These are phyloP conservation scores for Cornus controversa DNA, from an alignment of 148 eudicot genomes.

Conservation along the genomic window DNA sequence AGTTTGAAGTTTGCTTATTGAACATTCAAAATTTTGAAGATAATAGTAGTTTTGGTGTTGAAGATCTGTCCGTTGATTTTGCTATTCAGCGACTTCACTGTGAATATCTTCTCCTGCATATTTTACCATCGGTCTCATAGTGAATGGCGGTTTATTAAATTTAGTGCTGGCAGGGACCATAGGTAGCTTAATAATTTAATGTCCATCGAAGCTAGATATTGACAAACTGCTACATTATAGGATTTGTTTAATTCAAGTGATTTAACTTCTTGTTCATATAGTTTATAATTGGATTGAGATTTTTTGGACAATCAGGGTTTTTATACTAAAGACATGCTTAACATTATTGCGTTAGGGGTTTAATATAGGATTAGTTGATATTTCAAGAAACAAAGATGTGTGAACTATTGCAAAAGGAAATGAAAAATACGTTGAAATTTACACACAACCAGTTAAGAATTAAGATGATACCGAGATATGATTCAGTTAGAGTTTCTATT, in stretches of 20 bases:
- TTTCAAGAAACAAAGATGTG: not conserved
- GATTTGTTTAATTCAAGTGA: not conserved
- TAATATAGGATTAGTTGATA: too few species aligned
- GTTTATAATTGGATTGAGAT: too few species aligned
- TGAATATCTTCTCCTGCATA: too few species aligned
- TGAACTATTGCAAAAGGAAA: not conserved
- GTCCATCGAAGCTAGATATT: not conserved
- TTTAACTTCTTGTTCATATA: too few species aligned
- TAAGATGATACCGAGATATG: not conserved
- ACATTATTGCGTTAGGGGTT: too few species aligned
- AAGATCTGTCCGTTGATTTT: not conserved
- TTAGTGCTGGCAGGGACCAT: not conserved
- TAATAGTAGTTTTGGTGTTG: not conserved
- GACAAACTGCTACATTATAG: not conserved
- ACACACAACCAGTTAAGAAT: not conserved
- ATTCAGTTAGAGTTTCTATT: not conserved
- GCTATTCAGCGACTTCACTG: not conserved
- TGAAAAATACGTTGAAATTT: not conserved
- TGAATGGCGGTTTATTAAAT: not conserved
- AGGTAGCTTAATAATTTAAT: not conserved
- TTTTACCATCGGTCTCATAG: not conserved
- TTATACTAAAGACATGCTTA: too few species aligned
- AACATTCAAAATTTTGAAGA: not conserved
- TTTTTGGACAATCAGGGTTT: not conserved
- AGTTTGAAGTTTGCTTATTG: not conserved